Conservation (phyloP, 257 asterid species). For the Rubia yunnanensis region DNA sequence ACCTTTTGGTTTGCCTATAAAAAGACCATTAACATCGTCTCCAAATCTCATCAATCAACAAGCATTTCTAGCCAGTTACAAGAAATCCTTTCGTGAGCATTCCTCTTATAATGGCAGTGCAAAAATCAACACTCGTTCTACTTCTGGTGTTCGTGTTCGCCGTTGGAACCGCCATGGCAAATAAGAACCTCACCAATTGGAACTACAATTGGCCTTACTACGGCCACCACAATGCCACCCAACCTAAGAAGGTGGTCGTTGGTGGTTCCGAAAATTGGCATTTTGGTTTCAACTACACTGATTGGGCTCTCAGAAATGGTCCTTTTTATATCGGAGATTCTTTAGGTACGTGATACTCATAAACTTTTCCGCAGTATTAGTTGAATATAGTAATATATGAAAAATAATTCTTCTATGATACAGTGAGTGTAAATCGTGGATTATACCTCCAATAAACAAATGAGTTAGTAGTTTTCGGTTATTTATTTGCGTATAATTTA, state of each 20-base stretch:
- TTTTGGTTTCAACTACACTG: constrained; percentile 57
- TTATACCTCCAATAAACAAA: too few relatives aligned
- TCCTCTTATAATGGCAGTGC: neutral
- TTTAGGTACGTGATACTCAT: constrained; percentile 27
- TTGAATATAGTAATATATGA: too few relatives aligned
- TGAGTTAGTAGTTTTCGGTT: too few relatives aligned
- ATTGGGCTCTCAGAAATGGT: constrained; percentile 50
- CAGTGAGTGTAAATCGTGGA: too few relatives aligned
- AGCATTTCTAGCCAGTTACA: neutral
- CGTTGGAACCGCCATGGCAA: constrained; percentile 23
- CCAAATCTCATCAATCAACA: constrained; percentile 1
- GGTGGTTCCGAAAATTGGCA: constrained; percentile 65
- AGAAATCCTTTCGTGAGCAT: too few relatives aligned
- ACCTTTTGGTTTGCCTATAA: constrained; percentile 1
- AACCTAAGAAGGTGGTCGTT: constrained; percentile 27
- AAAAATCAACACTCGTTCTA: neutral
- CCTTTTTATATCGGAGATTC: constrained; percentile 61
- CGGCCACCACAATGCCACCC: constrained; percentile 26
- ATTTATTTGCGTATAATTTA: too few relatives aligned
- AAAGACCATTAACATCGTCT: neutral
- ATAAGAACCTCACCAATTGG: constrained; percentile 27
- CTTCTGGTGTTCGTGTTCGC: constrained; percentile 21
- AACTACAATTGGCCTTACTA: constrained; percentile 30
- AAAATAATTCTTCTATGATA: too few relatives aligned
- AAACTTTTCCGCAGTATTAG: too few relatives aligned